These are phyloP conservation scores for Komagataella kurtzmanii DNA, from an alignment of 805 yeast genomes.

Conservation along the genomic window DNA sequence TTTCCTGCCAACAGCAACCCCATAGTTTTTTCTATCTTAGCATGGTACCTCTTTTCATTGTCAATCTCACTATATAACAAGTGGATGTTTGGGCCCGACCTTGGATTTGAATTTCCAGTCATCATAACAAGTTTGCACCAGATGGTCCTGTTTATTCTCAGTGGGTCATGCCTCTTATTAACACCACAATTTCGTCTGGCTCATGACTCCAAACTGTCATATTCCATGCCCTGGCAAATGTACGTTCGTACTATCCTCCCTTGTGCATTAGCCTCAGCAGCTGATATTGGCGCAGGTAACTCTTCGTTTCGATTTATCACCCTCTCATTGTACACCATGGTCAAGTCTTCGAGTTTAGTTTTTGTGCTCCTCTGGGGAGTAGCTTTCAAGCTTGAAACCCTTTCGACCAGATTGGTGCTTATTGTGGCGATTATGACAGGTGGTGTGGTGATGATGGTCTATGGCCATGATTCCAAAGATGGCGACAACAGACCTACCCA, in stretches of 20 bases:
- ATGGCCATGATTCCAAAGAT: slow-evolving; percentile 23
- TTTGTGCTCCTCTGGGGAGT: slow-evolving; percentile 87
- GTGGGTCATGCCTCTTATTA: slow-evolving; percentile 29
- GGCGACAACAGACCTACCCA: slow-evolving; percentile 7
- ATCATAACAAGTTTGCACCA: slow-evolving; percentile 82
- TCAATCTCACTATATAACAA: slow-evolving; percentile 75
- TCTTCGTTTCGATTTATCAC: slow-evolving; percentile 70
- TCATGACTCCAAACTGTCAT: slow-evolving; percentile 4
- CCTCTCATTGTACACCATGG: slow-evolving; percentile 80
- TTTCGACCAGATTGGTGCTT: slow-evolving; percentile 50
- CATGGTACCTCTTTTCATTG: slow-evolving; percentile 60
- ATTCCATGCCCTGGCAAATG: slow-evolving; percentile 18
- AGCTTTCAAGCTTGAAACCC: slow-evolving; percentile 61
- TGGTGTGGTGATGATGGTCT: slow-evolving; percentile 86
- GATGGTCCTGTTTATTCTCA: slow-evolving; percentile 42
- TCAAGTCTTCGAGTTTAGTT: slow-evolving; percentile 77
- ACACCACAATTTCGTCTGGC: slow-evolving; percentile 35
- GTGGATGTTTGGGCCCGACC: slow-evolving; percentile 89
- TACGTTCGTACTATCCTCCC: slow-evolving; percentile 55
- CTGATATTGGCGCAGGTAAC: slow-evolving; percentile 91
- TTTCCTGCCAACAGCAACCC: not conserved
- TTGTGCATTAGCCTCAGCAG: slow-evolving; percentile 78
- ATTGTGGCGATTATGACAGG: slow-evolving; percentile 70
- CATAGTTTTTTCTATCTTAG: slow-evolving; percentile 13
- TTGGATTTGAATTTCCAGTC: slow-evolving; percentile 75